Evolutionary conservation across 2,329 filamentous ascomycete species (phyloP).

Genomic region (Epichloe brachyelytri): DNA sequence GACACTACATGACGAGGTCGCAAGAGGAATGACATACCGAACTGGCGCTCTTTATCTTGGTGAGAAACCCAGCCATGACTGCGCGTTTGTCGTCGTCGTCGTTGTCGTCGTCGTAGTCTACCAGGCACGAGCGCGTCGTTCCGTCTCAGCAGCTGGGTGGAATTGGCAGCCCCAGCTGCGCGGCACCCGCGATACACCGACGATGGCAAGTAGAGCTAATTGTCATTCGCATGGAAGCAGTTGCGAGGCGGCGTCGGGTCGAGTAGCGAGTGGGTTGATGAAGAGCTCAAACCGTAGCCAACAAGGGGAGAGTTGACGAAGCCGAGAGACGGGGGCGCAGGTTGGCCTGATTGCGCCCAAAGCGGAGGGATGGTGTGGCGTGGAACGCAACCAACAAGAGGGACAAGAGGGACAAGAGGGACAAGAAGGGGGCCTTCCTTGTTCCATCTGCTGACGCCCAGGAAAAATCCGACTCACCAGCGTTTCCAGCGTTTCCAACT

Average conservation of each 20-base stretch:
- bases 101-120: not conserved
- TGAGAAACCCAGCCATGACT: conserved; percentile 45
- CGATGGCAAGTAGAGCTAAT: conserved; percentile 12
- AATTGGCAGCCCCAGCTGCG: conserved; percentile 21
- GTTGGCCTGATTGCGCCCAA: conserved; percentile 1
- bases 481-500: not conserved
- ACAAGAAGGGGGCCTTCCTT: not conserved
- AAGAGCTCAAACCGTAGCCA: not conserved
- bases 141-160: conserved; percentile 8
- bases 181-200: conserved; percentile 21
- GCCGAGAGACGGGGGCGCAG: conserved; percentile 2
- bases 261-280: not conserved
- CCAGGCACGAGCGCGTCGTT: conserved; percentile 1
- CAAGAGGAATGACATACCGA: conserved; percentile 31
- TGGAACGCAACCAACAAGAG: not conserved
- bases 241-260: not conserved
- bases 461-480: not conserved
- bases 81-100: conserved; percentile 2
- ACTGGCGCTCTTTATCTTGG: conserved; percentile 43
- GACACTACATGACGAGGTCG: not conserved
- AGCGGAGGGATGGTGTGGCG: conserved; percentile 1
- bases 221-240: conserved; percentile 1
- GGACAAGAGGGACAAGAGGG: not conserved
- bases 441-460: not conserved
- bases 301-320: not conserved